Evolutionary conservation across 768 basidiomycete species (phyloP).

Genomic region (Xerocomellus chrysenteron): DNA sequence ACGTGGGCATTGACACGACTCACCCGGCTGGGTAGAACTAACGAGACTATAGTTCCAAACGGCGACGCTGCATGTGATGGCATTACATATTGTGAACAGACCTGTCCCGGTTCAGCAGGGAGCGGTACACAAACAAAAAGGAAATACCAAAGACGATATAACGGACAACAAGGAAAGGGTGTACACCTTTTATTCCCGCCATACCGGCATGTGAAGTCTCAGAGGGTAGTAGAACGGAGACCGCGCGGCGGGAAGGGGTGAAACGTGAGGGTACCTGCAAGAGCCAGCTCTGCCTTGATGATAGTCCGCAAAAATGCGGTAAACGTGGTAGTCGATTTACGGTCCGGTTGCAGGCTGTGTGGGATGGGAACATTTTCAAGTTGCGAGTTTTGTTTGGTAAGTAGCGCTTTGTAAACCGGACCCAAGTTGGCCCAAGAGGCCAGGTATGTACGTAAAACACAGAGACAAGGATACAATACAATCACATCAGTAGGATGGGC

Average conservation of each 20-base stretch:
- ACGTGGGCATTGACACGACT: slow-evolving; percentile 18
- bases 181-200: slow-evolving; percentile 39
- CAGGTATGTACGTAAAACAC: slow-evolving; percentile 18
- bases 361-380: slow-evolving; percentile 10
- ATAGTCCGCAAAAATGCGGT: slow-evolving; percentile 2
- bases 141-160: slow-evolving; percentile 58
- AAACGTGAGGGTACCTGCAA: slow-evolving; percentile 15
- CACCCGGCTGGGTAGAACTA: slow-evolving; percentile 39
- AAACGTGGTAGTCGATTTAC: slow-evolving; percentile 10
- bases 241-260: slow-evolving; percentile 34
- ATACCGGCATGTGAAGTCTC: slow-evolving; percentile 29
- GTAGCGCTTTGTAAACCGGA: not conserved
- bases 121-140: not conserved
- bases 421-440: not conserved
- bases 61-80: slow-evolving; percentile 61
- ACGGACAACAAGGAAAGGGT: slow-evolving; percentile 48
- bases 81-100: slow-evolving; percentile 62
- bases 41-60: slow-evolving; percentile 67
- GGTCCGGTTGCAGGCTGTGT: slow-evolving; percentile 15
- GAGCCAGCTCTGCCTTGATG: slow-evolving; percentile 28
- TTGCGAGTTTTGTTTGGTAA: not conserved
- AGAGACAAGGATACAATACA: slow-evolving; percentile 18
- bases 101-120: slow-evolving; percentile 35
- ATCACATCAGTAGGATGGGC: slow-evolving; percentile 17
- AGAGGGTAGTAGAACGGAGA: slow-evolving; percentile 12